phyloP scores from a whole-genome alignment of 768 basidiomycete genomes.

The Boletales sp. region DNA sequence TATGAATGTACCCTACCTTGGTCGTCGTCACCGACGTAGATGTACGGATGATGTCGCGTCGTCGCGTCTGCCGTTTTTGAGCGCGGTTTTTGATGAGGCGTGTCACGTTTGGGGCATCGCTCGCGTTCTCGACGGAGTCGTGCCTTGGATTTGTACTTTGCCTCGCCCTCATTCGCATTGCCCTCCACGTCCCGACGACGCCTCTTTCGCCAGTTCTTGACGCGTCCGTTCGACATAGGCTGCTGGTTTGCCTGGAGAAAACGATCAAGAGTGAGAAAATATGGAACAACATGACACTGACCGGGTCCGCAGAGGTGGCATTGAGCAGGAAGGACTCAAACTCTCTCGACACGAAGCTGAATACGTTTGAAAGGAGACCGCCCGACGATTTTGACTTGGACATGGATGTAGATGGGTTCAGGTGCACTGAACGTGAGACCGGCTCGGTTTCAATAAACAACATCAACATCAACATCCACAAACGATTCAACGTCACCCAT shows the following conservation, averaged over 20 bases:
- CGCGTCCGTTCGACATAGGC: constrained; percentile 7
- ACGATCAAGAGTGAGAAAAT: constrained; percentile 4
- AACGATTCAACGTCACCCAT: not conserved
- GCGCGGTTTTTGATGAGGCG: constrained; percentile 11
- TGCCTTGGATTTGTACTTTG: constrained; percentile 2
- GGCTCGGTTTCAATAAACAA: constrained; percentile 7
- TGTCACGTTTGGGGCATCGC: constrained; percentile 5
- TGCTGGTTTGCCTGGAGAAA: constrained; percentile 14
- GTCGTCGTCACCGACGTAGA: constrained; percentile 8
- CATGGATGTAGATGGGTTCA: constrained; percentile 4
- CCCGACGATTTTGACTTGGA: constrained; percentile 2
- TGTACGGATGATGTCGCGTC: not conserved
- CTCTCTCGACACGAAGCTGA: constrained; percentile 69
- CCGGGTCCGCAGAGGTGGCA: constrained; percentile 44
- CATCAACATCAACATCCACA: constrained; percentile 2
- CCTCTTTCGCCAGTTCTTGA: constrained; percentile 7
- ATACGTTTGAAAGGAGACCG: constrained; percentile 59
- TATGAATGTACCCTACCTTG: constrained; percentile 15
- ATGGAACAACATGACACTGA: constrained; percentile 7
- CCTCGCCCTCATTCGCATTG: constrained; percentile 13
- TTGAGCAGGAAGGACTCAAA: constrained; percentile 65
- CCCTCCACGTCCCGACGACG: constrained; percentile 7
- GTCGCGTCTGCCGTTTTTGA: constrained; percentile 19
- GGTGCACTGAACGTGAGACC: constrained; percentile 19
- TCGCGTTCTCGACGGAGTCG: constrained; percentile 9